Evolutionary conservation across 768 basidiomycete genomes (phyloP), one percentile per base, ranked within the genome.

Genomic region (Austroboletus eburneus): DNA sequence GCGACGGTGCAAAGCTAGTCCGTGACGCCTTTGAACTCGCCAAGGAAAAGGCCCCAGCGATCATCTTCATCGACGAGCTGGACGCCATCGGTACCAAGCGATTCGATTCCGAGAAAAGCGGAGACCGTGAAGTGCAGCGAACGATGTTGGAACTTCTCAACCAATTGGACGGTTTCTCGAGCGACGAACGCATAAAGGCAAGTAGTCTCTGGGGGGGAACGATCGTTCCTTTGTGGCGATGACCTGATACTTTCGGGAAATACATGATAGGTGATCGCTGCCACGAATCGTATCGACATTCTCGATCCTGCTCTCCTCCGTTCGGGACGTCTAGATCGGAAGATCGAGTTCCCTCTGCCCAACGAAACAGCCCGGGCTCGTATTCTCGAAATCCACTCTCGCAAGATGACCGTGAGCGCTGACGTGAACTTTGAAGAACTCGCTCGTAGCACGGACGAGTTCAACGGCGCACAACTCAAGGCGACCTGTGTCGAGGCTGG

Each of bases 131-230:
- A 65, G 96, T 99, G n/a, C 96, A 99, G 68, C 74, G 96, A 51
- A 99, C 96, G n/a, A 99, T 99, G 96, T 74, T 99, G 62, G 96
- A 99, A 65, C 76, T 99, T 37, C 80, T 99, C 52, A 99, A 99
- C 67, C 96, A 99, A 69, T 74, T 98, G 35, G 96, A 99, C 59
- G 96, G 96, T 24, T 99, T 99, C 70, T 87, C 91, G 50, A 93
- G 90, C 56, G 94, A 98, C 59, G 90, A 93, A 48, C 80, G 94
- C 53, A 99, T 99, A 74, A 99, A 99, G 83, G 94, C 86, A 56
- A 35, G 34, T 18, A 33, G 9, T 33, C 32, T n/a, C n/a, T n/a
- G n/a, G n/a, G n/a, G n/a, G n/a, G n/a, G n/a, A n/a, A n/a, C n/a
- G n/a, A n/a, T n/a, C n/a, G n/a, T n/a, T n/a, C n/a, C n/a, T n/a